Evolutionary conservation across 139 green algal species (phyloP).

Genomic region (Prasinococcaceae sp.): DNA sequence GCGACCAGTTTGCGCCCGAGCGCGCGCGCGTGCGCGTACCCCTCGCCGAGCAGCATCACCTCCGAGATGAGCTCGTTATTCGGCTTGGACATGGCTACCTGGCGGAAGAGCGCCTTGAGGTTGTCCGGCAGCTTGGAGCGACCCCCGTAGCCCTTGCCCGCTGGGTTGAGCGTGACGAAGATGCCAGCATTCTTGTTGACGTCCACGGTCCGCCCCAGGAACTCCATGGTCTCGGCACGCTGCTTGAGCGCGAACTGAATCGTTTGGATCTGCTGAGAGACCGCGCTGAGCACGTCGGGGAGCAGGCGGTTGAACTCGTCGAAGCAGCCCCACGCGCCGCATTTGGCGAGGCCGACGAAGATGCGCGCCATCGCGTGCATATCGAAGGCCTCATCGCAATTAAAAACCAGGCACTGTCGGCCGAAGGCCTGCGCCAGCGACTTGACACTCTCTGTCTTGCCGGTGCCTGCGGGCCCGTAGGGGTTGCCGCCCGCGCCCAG

Average conservation of each 20-base stretch:
- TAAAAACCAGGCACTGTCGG: conserved; percentile 67
- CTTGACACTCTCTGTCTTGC: conserved; percentile 77
- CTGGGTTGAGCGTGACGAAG: conserved; percentile 80
- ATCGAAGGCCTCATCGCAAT: conserved; percentile 75
- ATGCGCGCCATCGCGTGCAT: conserved; percentile 60
- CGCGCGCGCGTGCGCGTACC: conserved; percentile 35
- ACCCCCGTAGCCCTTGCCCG: conserved; percentile 61
- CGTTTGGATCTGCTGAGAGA: conserved; percentile 63
- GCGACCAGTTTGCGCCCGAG: conserved; percentile 44
- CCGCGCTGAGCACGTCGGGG: conserved; percentile 58
- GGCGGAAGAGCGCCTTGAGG: conserved; percentile 68
- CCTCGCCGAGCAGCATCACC: conserved; percentile 33
- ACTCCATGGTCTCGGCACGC: conserved; percentile 29
- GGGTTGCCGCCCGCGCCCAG: conserved; percentile 67
- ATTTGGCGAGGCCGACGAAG: conserved; percentile 61
- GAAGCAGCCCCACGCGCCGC: conserved; percentile 73
- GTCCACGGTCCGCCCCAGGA: conserved; percentile 44
- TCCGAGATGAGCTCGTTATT: conserved; percentile 67
- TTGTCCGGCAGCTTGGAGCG: conserved; percentile 71
- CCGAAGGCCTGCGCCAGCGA: conserved; percentile 48
- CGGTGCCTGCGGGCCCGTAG: conserved; percentile 62
- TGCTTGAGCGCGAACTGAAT: conserved; percentile 57
- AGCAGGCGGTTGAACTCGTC: conserved; percentile 78
- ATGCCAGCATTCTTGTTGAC: conserved; percentile 56
- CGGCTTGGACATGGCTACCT: conserved; percentile 57